Evolutionary conservation across 306 rosid genomes (phyloP), one percentile per base, ranked within the genome.

Genomic region (Potentilla sterilis): DNA sequence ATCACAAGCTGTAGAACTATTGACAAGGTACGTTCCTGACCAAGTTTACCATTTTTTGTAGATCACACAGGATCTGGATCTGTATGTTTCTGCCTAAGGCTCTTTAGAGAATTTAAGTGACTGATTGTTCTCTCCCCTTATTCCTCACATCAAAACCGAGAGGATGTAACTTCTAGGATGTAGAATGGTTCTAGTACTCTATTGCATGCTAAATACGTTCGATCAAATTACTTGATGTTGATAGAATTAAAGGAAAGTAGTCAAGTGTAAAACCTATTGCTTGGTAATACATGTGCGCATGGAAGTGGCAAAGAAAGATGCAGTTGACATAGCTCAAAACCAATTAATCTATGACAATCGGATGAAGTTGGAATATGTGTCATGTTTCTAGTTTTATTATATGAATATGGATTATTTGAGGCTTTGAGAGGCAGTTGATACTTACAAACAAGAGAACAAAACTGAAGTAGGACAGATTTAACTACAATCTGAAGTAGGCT

Each of bases 1-100:
- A 67, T 95, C 97, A 55, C 93, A 95, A 87, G 98, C 98, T 34
- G 97, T 95, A 34, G 89, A 95, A 77, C 97, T 95, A 54, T 86
- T 95, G 87, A 82, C 85, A 78, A 91, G 98, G 98, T 95, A 86
- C 81, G 91, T 68, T 67, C 52, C 24, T 34, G 65, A 34, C 73
- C 35, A 1, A 52, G 14, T 46, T 22, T 37, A 64, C 12, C 49
- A 37, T 1, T 64, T 42, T 40, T 38, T 72, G 40, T 40, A 40
- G 43, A 57, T 74, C 71, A 55, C 57, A 54, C 7, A 55, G 28
- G 38, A 72, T 80, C 41, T 34, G 49, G 21, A 59, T 28, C 18
- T 15, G 9, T 43, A 18, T 16, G 11, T 51, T 40, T 63, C 49
- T 67, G 67, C 11, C 18, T 41, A 47, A 7, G 78, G 43, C 67